Base-by-base conservation (phyloP, 345 rosid genomes). In the Salix brachista region DNA sequence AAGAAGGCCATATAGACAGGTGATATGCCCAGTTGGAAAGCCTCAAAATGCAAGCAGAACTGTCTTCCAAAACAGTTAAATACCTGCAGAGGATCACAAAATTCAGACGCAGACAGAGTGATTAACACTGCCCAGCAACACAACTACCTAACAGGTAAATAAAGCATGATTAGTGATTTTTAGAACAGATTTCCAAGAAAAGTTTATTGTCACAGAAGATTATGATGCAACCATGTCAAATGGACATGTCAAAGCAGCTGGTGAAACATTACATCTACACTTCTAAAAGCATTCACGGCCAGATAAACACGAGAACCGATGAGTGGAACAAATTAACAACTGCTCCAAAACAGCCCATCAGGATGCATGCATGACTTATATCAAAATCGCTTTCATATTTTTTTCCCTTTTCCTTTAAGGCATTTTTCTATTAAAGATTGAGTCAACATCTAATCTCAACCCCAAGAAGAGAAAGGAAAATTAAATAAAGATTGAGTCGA, bases 31-130 rank as follows among this genome's bases (percentile, higher is more conserved):
- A 92, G 84, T 85, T 90, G 97, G 81, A 94, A 92, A 12, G 97
- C 98, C 88, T 94, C 98, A 66, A 94, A 94, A 83, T 94, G 97
- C 71, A 94, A 87, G 81, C 97, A 94, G 85, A 94, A 94, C 58
- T 92, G 94, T 74, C 91, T 87, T 65, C 97, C 97, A n/a, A 88
- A 92, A 82, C 98, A 92, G 85, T 90, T 91, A 84, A 94, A 94
- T 36, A 94, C 96, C 97, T 92, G 83, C 61, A 76, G 4, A 36
- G 42, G 54, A 70, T 25, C 34, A 44, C 26, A 60, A 2, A 21
- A 34, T 74, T 69, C 41, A 25, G 21, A 48, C 5, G 32, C 30
- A 44, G 46, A 37, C 30, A 60, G 46, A 37, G 41, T 42, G 56
- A 46, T 61, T 4, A 30, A 56, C 25, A 37, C 6, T 54, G 16